Conservation (phyloP, 1,284 basidiomycete species). For the Pseudozyma thailandica region DNA sequence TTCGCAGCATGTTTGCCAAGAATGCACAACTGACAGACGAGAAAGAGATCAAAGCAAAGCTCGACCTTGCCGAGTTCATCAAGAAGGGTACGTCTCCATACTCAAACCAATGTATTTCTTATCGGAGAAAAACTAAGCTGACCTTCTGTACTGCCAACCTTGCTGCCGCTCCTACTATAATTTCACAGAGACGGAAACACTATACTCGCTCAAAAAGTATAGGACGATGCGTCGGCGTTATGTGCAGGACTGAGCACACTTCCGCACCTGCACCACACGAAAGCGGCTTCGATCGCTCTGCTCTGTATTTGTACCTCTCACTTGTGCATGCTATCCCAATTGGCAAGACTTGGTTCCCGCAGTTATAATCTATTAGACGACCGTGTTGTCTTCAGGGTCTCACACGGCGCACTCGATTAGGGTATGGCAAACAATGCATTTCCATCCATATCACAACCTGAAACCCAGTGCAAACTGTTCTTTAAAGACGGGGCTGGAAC, state of each 20-base stretch:
- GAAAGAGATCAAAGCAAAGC: constrained; percentile 57
- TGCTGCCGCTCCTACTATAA: background rate
- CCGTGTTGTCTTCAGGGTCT: too few relatives aligned
- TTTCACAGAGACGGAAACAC: constrained; percentile 58
- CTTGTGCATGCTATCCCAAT: too few relatives aligned
- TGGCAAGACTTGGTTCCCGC: too few relatives aligned
- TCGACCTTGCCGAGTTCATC: constrained; percentile 62
- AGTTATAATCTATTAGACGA: too few relatives aligned
- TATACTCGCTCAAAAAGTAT: constrained; percentile 66
- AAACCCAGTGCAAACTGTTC: background rate
- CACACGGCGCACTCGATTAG: background rate
- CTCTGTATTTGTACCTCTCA: constrained; percentile 22
- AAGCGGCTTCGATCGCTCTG: too few relatives aligned
- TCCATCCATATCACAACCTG: too few relatives aligned
- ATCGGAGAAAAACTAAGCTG: background rate
- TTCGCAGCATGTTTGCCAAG: constrained; percentile 55
- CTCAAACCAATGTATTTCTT: too few relatives aligned
- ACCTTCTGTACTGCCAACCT: background rate
- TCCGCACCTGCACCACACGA: background rate
- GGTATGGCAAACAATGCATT: background rate
- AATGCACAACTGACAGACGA: constrained; percentile 63
- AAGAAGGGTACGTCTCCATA: constrained; percentile 53
- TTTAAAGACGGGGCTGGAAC: constrained; percentile 51
- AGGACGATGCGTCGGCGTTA: constrained; percentile 60
- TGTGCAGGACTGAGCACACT: constrained; percentile 11